These are phyloP conservation scores for Phanerochaete carnosa DNA, from an alignment of 768 basidiomycete species.

Conservation along the genomic window DNA sequence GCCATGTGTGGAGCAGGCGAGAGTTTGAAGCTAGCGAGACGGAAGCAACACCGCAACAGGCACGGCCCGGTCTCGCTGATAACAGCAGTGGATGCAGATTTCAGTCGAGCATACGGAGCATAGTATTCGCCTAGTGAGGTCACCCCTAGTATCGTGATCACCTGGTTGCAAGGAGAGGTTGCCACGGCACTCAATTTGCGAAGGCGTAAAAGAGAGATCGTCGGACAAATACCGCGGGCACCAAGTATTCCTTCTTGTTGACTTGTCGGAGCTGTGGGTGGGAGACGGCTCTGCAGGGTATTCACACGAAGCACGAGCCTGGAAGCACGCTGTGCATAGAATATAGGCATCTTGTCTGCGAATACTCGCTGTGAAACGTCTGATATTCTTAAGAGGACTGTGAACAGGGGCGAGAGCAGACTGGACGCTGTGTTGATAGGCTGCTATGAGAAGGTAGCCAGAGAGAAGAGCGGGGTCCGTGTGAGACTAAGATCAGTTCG, in stretches of 20 bases:
- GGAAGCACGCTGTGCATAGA: neutral
- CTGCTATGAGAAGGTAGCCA: too few species aligned
- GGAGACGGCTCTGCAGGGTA: neutral
- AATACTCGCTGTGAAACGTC: too few species aligned
- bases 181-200: neutral
- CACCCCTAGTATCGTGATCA: neutral
- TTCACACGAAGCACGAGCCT: neutral
- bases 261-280: neutral
- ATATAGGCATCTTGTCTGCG: too few species aligned
- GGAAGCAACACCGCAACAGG: neutral
- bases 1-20: neutral
- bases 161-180: neutral
- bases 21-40: neutral
- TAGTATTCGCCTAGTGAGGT: neutral
- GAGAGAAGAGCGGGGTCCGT: too few species aligned
- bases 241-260: neutral
- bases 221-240: neutral
- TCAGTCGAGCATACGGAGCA: neutral
- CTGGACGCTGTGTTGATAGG: too few species aligned
- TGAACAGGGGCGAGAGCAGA: too few species aligned
- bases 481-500: too few species aligned
- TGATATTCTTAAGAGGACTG: too few species aligned
- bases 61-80: neutral
- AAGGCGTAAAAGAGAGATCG: neutral
- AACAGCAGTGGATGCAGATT: too few species aligned